Evolutionary conservation across 192 early-diverging fungal species (phyloP), one percentile per base, ranked within the genome.

Genomic region (Phycomyces nitens): DNA sequence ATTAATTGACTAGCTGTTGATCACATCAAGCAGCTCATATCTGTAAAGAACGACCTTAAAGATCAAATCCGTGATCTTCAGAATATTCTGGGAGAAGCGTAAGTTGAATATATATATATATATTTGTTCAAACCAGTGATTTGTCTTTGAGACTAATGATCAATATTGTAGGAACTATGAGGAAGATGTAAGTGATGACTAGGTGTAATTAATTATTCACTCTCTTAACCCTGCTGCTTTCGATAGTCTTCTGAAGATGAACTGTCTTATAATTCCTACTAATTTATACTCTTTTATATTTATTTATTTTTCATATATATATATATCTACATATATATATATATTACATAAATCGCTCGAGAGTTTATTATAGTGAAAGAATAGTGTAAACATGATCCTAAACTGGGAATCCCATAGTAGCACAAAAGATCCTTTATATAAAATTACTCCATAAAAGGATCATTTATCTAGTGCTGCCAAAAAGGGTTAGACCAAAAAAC

Each of bases 21-120:
- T 70, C 88, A 91, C 62, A 89, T 92, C 58, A 78, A 84, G 43
- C 83, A 87, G 29, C 67, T 92, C 11, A 60, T 89, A 27, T 77
- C 79, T 66, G 78, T 87, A 53, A 84, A 84, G 62, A 74, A 78
- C 52, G 78, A 84, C n/a, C 68, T 84, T 20, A 82, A 84, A 55
- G 73, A 56, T 20, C 73, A 73, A 58, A 81, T 84, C 18, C 76
- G 78, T 18, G 72, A 79, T 47, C 52, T 84, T 21, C 80, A 84
- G 51, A 59, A 34, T 39, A 73, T 75, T 42, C 62, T 82, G 14
- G 82, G 82, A 16, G 82, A 84, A 53, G 40, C 72, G 62, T 72
- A 66, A 69, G 82, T 80, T 9, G 68, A 47, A 11, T 41, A 40
- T n/a, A 1, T 55, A 12, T 50, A 29, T 52, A 26, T 60, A 4